phyloP scores from a whole-genome alignment of 768 basidiomycete genomes.

The Hydnum rufescens region DNA sequence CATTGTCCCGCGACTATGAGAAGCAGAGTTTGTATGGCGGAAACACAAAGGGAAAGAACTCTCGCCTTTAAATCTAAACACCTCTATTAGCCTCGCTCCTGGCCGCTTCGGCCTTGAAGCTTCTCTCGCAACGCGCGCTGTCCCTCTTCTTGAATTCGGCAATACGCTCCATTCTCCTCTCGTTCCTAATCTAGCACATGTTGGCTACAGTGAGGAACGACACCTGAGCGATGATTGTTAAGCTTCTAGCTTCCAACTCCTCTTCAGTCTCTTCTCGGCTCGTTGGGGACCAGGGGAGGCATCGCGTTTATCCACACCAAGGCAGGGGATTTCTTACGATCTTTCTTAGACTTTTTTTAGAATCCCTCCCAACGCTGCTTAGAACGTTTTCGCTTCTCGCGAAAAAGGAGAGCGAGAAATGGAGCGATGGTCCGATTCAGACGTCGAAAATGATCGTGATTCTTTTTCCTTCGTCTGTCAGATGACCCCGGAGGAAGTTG shows the following conservation, averaged over 20 bases:
- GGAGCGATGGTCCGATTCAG: background rate
- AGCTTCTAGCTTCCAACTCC: conserved; percentile 35
- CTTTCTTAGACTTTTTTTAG: conserved; percentile 11
- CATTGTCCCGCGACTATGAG: conserved; percentile 14
- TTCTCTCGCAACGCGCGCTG: conserved; percentile 21
- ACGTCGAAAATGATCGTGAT: background rate
- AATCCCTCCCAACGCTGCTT: conserved; percentile 2
- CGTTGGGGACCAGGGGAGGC: conserved; percentile 5
- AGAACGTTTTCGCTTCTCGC: conserved; percentile 8
- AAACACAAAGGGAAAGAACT: background rate
- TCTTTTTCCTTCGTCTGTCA: background rate
- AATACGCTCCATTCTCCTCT: conserved; percentile 41
- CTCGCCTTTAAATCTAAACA: conserved; percentile 46
- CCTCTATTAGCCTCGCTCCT: conserved; percentile 22
- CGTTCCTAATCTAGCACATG: conserved; percentile 29
- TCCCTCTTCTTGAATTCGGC: conserved; percentile 22
- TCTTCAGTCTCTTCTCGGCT: conserved; percentile 38
- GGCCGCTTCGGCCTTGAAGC: conserved; percentile 19
- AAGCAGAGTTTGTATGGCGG: background rate
- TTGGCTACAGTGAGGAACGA: background rate
- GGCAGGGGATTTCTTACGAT: conserved; percentile 7
- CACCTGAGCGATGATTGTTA: background rate
- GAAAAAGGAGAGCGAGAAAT: background rate
- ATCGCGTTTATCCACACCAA: conserved; percentile 2
- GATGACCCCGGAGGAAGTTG: conserved; percentile 6